Conservation (phyloP, 2,329 filamentous ascomycete species). For the Colletotrichum acutatum region DNA sequence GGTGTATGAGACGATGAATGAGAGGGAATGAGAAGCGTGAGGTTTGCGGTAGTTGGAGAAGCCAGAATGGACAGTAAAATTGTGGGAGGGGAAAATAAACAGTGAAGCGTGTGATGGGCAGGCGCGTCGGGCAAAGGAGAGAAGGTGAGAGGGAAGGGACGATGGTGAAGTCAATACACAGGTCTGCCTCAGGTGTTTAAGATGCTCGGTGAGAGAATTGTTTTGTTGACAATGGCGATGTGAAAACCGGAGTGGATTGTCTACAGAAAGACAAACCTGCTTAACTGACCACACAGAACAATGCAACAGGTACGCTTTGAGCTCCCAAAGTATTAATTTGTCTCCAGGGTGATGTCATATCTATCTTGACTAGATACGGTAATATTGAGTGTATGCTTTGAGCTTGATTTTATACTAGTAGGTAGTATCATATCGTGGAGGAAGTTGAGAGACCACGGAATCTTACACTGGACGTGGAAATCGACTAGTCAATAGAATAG, state of each 20-base stretch:
- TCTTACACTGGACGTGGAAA: too few relatives aligned
- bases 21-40: not conserved
- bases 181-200: not conserved
- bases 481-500: too few relatives aligned
- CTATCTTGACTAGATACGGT: too few relatives aligned
- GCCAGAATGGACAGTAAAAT: not conserved
- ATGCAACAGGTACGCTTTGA: not conserved
- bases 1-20: too few relatives aligned
- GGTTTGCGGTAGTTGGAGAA: not conserved
- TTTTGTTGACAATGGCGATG: not conserved
- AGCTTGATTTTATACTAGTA: too few relatives aligned
- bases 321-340: too few relatives aligned
- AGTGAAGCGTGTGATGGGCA: not conserved
- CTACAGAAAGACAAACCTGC: not conserved
- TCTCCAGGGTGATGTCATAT: too few relatives aligned
- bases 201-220: not conserved
- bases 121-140: not conserved
- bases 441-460: too few relatives aligned
- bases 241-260: not conserved
- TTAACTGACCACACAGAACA: not conserved
- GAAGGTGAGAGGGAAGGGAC: conserved; percentile 7
- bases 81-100: not conserved
- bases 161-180: not conserved
- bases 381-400: too few relatives aligned
- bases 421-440: too few relatives aligned